phyloP scores from a whole-genome alignment of 371 early-diverging fungal genomes.

The Syncephalastrum racemosum region DNA sequence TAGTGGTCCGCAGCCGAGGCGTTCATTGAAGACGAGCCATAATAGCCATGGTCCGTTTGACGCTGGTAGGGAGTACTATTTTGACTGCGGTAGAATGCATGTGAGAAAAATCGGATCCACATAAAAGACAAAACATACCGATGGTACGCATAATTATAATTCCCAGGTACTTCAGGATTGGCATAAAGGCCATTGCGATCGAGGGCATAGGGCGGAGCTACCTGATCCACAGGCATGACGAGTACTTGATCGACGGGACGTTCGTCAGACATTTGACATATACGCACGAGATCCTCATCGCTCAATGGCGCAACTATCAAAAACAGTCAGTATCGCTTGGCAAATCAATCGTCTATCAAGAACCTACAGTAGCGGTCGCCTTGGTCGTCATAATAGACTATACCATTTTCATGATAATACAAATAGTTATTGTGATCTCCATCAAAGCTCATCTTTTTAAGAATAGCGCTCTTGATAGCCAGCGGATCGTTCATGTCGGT shows the following conservation, averaged over 20 bases:
- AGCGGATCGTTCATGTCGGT: constrained; percentile 40
- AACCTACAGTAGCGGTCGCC: constrained; percentile 22
- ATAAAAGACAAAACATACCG: constrained; percentile 5
- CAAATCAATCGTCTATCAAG: neutral
- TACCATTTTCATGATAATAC: constrained; percentile 48
- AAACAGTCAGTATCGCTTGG: neutral
- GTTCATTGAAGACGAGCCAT: constrained; percentile 1
- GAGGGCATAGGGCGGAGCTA: constrained; percentile 13
- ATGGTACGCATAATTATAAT: constrained; percentile 7
- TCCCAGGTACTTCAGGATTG: neutral
- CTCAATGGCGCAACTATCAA: constrained; percentile 32
- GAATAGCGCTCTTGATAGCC: constrained; percentile 35
- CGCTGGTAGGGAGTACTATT: constrained; percentile 8
- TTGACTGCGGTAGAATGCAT: neutral
- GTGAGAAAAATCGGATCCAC: neutral
- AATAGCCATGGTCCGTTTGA: neutral
- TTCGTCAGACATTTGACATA: constrained; percentile 45
- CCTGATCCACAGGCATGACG: constrained; percentile 27
- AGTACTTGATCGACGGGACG: constrained; percentile 39
- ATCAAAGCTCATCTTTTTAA: constrained; percentile 40
- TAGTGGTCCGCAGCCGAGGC: constrained; percentile 1
- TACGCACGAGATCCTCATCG: constrained; percentile 35
- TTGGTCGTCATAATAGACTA: constrained; percentile 21
- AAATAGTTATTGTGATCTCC: constrained; percentile 28
- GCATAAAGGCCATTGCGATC: constrained; percentile 11